Base-by-base conservation (phyloP, 2,329 filamentous ascomycete genomes). In the Epichloe sylvatica region DNA sequence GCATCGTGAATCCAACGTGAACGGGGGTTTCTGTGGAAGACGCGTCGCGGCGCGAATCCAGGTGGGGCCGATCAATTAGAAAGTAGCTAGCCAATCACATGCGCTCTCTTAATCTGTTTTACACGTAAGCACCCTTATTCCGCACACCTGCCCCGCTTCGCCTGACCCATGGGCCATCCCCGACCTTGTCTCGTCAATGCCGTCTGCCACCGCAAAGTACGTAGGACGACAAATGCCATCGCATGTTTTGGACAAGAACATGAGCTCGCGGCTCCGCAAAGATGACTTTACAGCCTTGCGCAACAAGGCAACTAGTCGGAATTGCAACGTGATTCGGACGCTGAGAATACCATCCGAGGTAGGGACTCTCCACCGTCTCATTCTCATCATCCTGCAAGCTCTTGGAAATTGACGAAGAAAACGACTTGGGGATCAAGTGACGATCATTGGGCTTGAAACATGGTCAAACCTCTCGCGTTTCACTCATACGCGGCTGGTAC, bases 41-140 rank as follows among this genome's bases (percentile, higher is more conserved):
- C 64, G 64, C 64, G 64, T 59, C 58, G 51, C 39, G 54, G 60
- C 64, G 63, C 63, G 64, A 60, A 56, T 52, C 46, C n/a, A 11
- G 46, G 54, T 46, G 56, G 50, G 54, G 46, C 33, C 6, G 53
- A 47, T 51, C 55, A 56, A 62, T 62, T 57, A 58, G 62, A 47
- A 4, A 3, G 1, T 4, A 30, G 30, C 17, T 2, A 30, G 4
- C 51, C 45, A 51, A 53, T 51, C 45, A 51, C 12, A 13, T 34
- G 37, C 3, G 33, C 34, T 34, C 17, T 37, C 9, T 30, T 9
- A 30, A 30, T 11, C 30, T 30, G 25, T 30, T 30, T 30, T 19
- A 23, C 5, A 23, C 6, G 23, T 30, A 30, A 30, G 25, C 25
- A 4, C 30, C 30, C 25, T 30, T 9, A 30, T 9, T 9, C 25